Evolutionary conservation across 352 stramenopile genomes (phyloP).

Genomic region (Phytophthora nicotianae): DNA sequence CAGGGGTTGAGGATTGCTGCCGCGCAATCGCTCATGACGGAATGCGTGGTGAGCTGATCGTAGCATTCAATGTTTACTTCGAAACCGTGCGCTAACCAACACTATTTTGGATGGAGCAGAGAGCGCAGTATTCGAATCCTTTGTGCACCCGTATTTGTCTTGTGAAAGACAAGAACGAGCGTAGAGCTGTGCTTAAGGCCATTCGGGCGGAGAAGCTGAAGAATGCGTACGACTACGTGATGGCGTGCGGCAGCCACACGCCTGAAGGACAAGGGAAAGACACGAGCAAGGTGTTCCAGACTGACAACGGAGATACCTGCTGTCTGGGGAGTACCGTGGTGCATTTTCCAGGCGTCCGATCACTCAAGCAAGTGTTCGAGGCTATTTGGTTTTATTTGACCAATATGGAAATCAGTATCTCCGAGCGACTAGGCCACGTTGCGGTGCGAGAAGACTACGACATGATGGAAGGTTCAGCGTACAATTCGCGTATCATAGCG

Average conservation of each 20-base stretch:
- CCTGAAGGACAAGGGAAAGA: constrained; percentile 11
- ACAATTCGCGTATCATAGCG: constrained; percentile 34
- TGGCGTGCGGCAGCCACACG: constrained; percentile 12
- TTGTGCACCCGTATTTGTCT: constrained; percentile 31
- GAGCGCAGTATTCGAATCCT: constrained; percentile 23
- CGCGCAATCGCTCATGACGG: constrained; percentile 24
- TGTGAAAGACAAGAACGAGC: constrained; percentile 16
- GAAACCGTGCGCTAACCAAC: background rate
- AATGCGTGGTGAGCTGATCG: constrained; percentile 14
- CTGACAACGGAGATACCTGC: constrained; percentile 33
- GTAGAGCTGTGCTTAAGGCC: constrained; percentile 15
- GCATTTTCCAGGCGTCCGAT: constrained; percentile 34
- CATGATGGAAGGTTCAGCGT: constrained; percentile 23
- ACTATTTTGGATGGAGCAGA: constrained; percentile 2
- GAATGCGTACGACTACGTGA: constrained; percentile 18
- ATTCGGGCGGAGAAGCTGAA: constrained; percentile 26
- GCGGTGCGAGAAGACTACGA: constrained; percentile 40
- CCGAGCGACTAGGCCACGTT: constrained; percentile 40
- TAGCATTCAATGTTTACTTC: background rate
- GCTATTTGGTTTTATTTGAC: constrained; percentile 38
- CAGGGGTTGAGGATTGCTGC: constrained; percentile 23
- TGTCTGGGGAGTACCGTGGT: constrained; percentile 24
- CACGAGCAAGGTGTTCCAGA: constrained; percentile 30
- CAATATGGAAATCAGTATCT: constrained; percentile 56
- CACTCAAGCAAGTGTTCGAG: constrained; percentile 8